phyloP scores from a whole-genome alignment of 23 red algal species.

The Rhodosorus marinus region DNA sequence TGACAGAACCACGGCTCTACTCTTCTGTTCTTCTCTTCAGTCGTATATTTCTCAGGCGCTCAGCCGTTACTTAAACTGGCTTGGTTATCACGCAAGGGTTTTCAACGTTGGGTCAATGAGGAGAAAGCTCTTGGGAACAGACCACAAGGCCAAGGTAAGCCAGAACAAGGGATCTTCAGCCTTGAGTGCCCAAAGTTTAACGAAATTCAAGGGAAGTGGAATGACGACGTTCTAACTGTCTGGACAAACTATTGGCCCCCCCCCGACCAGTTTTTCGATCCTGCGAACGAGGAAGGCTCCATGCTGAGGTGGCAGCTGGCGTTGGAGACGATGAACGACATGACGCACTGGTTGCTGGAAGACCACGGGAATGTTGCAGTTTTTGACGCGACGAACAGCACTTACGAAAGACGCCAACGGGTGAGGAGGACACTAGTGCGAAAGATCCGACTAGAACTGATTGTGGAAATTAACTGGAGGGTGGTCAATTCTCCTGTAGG shows the following conservation, averaged over 20 bases:
- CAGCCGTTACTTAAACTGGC: conserved; percentile 93
- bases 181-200: no score
- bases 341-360: conserved; percentile 62
- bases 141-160: no score
- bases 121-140: conserved; percentile 47
- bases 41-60: conserved; percentile 80
- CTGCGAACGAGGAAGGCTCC: conserved; percentile 45
- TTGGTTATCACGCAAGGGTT: conserved; percentile 51
- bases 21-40: no score
- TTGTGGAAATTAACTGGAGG: no score
- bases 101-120: conserved; percentile 92
- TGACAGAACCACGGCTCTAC: no score
- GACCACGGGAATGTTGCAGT: conserved; percentile 69
- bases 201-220: no score
- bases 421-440: conserved; percentile 62
- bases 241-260: no score
- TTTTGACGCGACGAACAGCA: conserved; percentile 94
- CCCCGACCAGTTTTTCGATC: conserved; percentile 75
- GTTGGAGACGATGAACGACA: conserved; percentile 59
- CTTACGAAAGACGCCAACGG: conserved; percentile 34
- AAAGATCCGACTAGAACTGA: no score
- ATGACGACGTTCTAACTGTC: no score
- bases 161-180: no score
- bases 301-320: conserved; percentile 62
- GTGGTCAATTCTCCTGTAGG: no score